phyloP scores from a whole-genome alignment of 768 basidiomycete species.

The Boletus reticulatus region DNA sequence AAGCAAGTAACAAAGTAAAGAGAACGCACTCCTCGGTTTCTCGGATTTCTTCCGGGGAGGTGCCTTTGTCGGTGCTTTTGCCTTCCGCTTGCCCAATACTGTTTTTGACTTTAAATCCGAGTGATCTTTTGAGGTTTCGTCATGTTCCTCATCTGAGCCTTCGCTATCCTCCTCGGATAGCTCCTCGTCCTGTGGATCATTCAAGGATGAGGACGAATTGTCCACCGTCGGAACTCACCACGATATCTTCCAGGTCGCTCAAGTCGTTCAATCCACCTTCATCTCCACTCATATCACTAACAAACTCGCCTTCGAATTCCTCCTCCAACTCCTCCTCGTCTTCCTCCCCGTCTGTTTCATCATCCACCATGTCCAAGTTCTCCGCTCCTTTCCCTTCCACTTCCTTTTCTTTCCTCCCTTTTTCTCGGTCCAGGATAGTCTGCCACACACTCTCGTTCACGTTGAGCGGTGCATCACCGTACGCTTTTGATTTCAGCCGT shows the following conservation, averaged over 20 bases:
- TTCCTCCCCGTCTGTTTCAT: constrained; percentile 54
- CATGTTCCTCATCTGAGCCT: constrained; percentile 40
- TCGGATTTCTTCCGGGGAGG: constrained; percentile 53
- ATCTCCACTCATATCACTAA: constrained; percentile 55
- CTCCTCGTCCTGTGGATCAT: constrained; percentile 30
- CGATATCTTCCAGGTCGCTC: constrained; percentile 61
- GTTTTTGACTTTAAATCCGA: constrained; percentile 39
- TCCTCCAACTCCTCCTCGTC: constrained; percentile 48
- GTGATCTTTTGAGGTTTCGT: constrained; percentile 37
- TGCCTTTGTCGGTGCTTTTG: constrained; percentile 37
- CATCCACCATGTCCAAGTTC: constrained; percentile 45
- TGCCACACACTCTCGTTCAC: constrained; percentile 98
- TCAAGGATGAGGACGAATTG: constrained; percentile 18
- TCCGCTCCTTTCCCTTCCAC: constrained; percentile 36
- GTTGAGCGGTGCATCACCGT: constrained; percentile 95
- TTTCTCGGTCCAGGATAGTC: constrained; percentile 83
- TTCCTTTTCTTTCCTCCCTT: constrained; percentile 43
- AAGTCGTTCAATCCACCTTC: constrained; percentile 44
- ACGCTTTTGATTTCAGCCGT: constrained; percentile 93
- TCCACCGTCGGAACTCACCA: constrained; percentile 40
- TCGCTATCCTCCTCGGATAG: constrained; percentile 43
- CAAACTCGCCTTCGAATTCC: constrained; percentile 54
- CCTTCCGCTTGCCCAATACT: constrained; percentile 69
- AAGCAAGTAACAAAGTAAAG: neutral
- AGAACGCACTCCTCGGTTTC: constrained; percentile 59